Conservation (phyloP, 1,139 yeast genomes). For the Pichia norvegensis region DNA sequence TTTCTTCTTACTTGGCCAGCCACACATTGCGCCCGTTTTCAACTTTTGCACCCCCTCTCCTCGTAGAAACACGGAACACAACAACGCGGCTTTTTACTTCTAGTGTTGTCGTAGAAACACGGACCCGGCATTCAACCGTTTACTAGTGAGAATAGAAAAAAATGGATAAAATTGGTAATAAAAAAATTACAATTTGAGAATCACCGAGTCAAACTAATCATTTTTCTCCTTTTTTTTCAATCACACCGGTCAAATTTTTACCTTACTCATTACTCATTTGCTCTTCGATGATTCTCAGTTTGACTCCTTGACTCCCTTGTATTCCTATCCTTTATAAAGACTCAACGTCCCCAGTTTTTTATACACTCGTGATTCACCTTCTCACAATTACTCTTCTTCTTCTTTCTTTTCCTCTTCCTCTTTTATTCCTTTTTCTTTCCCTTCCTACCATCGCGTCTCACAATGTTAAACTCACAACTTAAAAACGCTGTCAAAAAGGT, state of each 20-base stretch:
- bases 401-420: background rate
- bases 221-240: background rate
- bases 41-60: no score
- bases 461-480: slow-evolving; percentile 12
- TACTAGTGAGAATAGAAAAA: no score
- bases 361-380: background rate
- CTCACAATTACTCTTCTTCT: background rate
- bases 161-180: no score
- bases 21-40: no score
- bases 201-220: background rate
- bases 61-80: no score
- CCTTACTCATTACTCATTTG: background rate
- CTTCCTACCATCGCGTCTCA: background rate
- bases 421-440: background rate
- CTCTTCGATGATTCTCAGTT: background rate
- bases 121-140: background rate
- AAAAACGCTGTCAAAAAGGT: slow-evolving; percentile 8
- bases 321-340: background rate
- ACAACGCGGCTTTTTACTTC: no score
- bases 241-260: background rate
- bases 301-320: background rate
- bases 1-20: no score
- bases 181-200: no score
- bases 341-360: background rate
- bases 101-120: background rate